These are phyloP conservation scores for Dendrobium officinale DNA, from an alignment of 106 monocot genomes.

Conservation along the genomic window DNA sequence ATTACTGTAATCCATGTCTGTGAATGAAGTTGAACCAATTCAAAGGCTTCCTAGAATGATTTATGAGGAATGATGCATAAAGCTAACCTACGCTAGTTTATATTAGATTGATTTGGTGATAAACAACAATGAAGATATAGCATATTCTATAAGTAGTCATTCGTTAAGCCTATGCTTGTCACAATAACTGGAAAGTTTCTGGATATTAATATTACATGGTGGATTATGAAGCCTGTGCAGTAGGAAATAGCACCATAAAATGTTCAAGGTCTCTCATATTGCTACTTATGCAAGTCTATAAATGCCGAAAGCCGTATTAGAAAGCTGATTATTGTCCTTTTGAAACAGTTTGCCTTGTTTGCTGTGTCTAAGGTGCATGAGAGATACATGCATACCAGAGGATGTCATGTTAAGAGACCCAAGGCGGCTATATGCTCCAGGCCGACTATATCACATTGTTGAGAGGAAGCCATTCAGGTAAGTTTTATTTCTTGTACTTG, in stretches of 20 bases:
- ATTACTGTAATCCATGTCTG: neutral
- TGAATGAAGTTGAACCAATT: neutral
- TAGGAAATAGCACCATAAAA: neutral
- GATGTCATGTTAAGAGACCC: constrained; percentile 66
- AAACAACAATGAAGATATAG: no score
- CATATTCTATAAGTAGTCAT: neutral
- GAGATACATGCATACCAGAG: constrained; percentile 79
- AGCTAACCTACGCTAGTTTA: neutral
- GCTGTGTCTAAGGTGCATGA: constrained; percentile 66
- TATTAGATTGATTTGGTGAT: neutral
- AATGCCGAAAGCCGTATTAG: neutral
- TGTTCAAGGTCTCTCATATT: neutral
- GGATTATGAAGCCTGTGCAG: neutral
- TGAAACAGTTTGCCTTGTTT: constrained; percentile 75
- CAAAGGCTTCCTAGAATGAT: neutral
- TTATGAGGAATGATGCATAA: neutral
- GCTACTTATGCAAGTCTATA: neutral
- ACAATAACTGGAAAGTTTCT: neutral
- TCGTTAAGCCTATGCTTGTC: neutral
- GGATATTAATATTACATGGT: neutral
- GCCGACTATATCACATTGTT: constrained; percentile 85
- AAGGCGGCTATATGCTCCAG: constrained; percentile 84
- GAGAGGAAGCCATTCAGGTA: constrained; percentile 93
- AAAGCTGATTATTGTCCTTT: constrained; percentile 1
- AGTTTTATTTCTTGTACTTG: neutral